Percentiles rank a stretch among this genome's conserved stretches.
phyloP scores from a whole-genome alignment of 2,329 filamentous ascomycete species.

The Fusarium denticulatum region DNA sequence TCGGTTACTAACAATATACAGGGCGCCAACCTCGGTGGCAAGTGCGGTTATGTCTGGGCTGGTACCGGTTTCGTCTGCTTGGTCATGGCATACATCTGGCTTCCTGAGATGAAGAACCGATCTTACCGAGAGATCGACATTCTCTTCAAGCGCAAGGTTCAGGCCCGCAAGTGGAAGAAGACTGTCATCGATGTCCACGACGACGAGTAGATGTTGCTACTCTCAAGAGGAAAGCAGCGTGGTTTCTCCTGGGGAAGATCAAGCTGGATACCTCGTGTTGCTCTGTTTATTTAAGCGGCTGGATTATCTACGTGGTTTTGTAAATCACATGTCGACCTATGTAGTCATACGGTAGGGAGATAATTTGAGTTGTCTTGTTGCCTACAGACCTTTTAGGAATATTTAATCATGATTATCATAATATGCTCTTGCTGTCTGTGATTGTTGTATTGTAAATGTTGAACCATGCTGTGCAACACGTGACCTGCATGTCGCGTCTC shows the following conservation, averaged over 20 bases:
- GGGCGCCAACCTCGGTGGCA: slow-evolving; percentile 59
- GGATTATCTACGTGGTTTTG: neutral
- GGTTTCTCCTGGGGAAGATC: neutral
- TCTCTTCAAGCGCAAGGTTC: slow-evolving; percentile 63
- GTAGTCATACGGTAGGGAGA: neutral
- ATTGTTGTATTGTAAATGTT: neutral
- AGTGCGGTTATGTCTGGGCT: slow-evolving; percentile 69
- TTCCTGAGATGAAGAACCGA: slow-evolving; percentile 67
- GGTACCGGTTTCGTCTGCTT: slow-evolving; percentile 66
- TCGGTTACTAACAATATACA: slow-evolving; percentile 40
- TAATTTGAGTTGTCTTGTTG: neutral
- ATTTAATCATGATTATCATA: neutral
- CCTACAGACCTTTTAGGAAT: neutral
- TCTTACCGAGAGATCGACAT: slow-evolving; percentile 72
- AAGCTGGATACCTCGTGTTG: neutral
- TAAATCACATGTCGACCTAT: neutral
- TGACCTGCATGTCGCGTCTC: neutral
- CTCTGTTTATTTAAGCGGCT: slow-evolving; percentile 8
- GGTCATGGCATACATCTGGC: slow-evolving; percentile 56
- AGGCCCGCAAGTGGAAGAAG: slow-evolving; percentile 65
- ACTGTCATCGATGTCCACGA: slow-evolving; percentile 67
- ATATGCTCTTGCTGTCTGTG: fast-evolving
- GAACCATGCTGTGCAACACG: neutral
- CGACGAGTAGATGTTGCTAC: slow-evolving; percentile 62
- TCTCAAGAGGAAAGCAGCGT: neutral